phyloP scores from a whole-genome alignment of 331 rosid species.

The Rosa hybrid region DNA sequence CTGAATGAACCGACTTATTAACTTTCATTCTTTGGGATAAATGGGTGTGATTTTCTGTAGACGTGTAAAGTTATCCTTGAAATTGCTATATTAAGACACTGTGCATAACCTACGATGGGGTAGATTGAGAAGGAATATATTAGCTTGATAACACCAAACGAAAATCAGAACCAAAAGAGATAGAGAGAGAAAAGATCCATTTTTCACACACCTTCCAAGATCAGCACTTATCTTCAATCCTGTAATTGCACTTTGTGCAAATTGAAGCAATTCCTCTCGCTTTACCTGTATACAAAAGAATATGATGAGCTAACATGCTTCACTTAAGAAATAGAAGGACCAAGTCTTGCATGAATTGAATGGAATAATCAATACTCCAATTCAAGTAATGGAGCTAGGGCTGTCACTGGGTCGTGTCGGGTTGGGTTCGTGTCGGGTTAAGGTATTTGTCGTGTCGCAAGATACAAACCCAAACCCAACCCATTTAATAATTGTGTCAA shows the following conservation, averaged over 20 bases:
- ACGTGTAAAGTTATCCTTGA: slow-evolving; percentile 4
- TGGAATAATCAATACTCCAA: not conserved
- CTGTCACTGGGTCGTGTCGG: too few species aligned
- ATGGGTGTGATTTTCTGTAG: not conserved
- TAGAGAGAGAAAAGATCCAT: slow-evolving; percentile 25
- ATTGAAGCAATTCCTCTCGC: slow-evolving; percentile 97
- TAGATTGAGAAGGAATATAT: not conserved
- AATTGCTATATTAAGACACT: not conserved
- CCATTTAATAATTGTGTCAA: too few species aligned
- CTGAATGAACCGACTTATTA: not conserved
- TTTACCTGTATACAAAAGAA: slow-evolving; percentile 63
- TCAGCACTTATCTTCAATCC: slow-evolving; percentile 88
- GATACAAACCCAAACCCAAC: too few species aligned
- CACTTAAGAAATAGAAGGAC: not conserved
- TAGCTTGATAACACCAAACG: not conserved
- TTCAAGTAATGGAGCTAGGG: not conserved
- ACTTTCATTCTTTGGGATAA: not conserved
- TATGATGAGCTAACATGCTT: not conserved
- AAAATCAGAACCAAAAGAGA: not conserved
- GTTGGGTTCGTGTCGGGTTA: too few species aligned
- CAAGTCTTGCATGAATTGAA: not conserved
- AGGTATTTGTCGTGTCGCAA: too few species aligned
- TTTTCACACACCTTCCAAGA: slow-evolving; percentile 62
- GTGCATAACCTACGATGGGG: not conserved
- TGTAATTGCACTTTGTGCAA: slow-evolving; percentile 92